Evolutionary conservation across 2,329 filamentous ascomycete species (phyloP), one percentile per base, ranked within the genome.

Genomic region (Neofusicoccum parvum): DNA sequence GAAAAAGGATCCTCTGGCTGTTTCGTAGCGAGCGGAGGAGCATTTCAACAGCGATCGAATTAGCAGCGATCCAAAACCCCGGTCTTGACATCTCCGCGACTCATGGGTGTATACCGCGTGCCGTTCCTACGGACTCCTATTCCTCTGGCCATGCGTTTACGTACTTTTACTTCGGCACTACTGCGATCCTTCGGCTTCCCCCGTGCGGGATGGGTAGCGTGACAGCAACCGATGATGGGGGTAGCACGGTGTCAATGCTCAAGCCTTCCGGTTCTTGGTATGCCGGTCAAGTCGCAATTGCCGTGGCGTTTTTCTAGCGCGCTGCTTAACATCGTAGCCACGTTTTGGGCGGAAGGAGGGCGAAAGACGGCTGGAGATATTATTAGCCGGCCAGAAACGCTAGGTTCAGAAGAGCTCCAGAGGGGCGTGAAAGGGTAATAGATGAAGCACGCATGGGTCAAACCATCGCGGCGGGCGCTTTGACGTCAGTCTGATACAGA

Each of bases 161-260:
- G 53, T 59, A 46, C 14, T 4, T 34, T 45, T 46, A 15, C 54
- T 59, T 46, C 23, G 41, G 54, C 27, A 34, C 27, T 59, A 59
- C 54, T 32, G 37, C 11, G 27, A 59, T 59, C 54, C 54, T 59
- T 34, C 54, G 54, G 54, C n/a, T 46, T 46, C 23, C 39, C 39
- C 54, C 54, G 41, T 56, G 7, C 6, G 36, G 53, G 37, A 43
- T 56, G 37, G 53, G 27, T 59, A 43, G 23, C 54, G 39, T 59
- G 37, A 32, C 27, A 32, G 27, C 5, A 32, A 32, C 27, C 27
- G 27, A 32, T 32, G 27, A 32, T 32, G 27, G 23, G n/a, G 37
- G 23, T 34, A 17, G 12, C 27, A 23, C 15, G 50, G 23, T 32
- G 27, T 32, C 32, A 20, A 11, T 37, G 53, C 37, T 43, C 41